Conservation (phyloP, 2,329 filamentous ascomycete genomes). For the Teratosphaeria zuluensis region DNA sequence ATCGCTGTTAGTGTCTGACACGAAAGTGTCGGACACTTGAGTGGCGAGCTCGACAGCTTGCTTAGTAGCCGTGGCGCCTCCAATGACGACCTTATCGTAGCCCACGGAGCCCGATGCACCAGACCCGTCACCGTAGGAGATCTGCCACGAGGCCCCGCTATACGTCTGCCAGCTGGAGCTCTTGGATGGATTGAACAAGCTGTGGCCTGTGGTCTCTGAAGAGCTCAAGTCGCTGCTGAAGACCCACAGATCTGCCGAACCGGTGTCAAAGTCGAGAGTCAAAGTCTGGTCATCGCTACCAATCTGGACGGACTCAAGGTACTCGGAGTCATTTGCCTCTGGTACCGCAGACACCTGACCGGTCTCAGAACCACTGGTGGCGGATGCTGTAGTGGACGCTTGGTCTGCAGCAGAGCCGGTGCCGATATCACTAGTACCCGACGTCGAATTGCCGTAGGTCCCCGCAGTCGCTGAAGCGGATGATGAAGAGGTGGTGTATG, state of each 20-base stretch:
- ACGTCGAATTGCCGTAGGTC: neutral
- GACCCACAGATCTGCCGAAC: slow-evolving; percentile 66
- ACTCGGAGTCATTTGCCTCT: slow-evolving; percentile 57
- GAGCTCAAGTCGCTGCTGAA: slow-evolving; percentile 53
- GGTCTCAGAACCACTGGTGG: slow-evolving; percentile 8
- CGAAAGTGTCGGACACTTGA: slow-evolving; percentile 48
- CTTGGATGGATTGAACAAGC: slow-evolving; percentile 44
- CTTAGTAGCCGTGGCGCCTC: slow-evolving; percentile 49
- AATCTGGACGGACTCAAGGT: slow-evolving; percentile 59
- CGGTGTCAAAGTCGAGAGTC: slow-evolving; percentile 66
- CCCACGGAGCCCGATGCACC: slow-evolving; percentile 55
- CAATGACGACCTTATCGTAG: slow-evolving; percentile 57
- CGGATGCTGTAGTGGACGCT: slow-evolving; percentile 6
- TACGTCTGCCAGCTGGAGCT: slow-evolving; percentile 43
- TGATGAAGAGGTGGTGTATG: neutral
- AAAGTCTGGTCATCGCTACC: slow-evolving; percentile 52
- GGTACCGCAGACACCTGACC: slow-evolving; percentile 53
- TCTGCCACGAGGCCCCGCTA: slow-evolving; percentile 47
- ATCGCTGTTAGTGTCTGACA: slow-evolving; percentile 50
- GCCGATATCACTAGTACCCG: neutral
- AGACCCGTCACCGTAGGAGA: slow-evolving; percentile 61
- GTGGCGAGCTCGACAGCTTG: slow-evolving; percentile 62
- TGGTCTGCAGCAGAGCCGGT: slow-evolving; percentile 4
- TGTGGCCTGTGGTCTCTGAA: slow-evolving; percentile 40
- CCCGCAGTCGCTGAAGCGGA: neutral